These are phyloP conservation scores for Kodamaea jinghongensis DNA, from an alignment of 805 yeast genomes.

Conservation along the genomic window DNA sequence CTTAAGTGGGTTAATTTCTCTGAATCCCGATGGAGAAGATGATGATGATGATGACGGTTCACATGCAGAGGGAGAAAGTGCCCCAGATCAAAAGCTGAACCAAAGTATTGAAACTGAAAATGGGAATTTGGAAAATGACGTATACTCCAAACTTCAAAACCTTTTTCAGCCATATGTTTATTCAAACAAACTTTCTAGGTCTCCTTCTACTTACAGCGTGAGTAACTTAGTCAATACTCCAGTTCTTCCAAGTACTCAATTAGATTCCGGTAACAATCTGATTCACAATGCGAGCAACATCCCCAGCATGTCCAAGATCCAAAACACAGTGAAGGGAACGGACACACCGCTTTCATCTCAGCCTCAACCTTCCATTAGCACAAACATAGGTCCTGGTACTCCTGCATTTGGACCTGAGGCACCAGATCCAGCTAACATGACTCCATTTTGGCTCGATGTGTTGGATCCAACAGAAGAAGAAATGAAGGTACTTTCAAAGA, in stretches of 20 bases:
- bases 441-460: slow-evolving; percentile 82
- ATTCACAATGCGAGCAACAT: slow-evolving; percentile 2
- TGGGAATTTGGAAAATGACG: neutral
- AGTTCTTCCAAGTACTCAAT: neutral
- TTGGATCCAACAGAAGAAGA: slow-evolving; percentile 94
- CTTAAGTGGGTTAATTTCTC: slow-evolving; percentile 63
- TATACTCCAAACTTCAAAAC: slow-evolving; percentile 15
- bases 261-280: slow-evolving; percentile 6
- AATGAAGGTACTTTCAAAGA: slow-evolving; percentile 84
- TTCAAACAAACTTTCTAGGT: slow-evolving; percentile 8
- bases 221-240: slow-evolving; percentile 4
- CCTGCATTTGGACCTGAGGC: slow-evolving; percentile 13
- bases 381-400: slow-evolving; percentile 9
- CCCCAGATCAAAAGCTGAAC: neutral
- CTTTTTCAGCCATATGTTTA: slow-evolving; percentile 27
- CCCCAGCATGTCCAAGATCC: slow-evolving; percentile 8
- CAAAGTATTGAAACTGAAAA: neutral
- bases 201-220: slow-evolving; percentile 12
- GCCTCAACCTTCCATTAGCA: neutral
- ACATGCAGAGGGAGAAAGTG: slow-evolving; percentile 18
- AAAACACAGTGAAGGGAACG: slow-evolving; percentile 5
- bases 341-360: slow-evolving; percentile 11
- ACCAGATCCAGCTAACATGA: slow-evolving; percentile 10
- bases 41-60: slow-evolving; percentile 6
- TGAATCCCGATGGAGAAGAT: slow-evolving; percentile 2